phyloP scores from a whole-genome alignment of 2,329 filamentous ascomycete species.

The Fusarium sp. region DNA sequence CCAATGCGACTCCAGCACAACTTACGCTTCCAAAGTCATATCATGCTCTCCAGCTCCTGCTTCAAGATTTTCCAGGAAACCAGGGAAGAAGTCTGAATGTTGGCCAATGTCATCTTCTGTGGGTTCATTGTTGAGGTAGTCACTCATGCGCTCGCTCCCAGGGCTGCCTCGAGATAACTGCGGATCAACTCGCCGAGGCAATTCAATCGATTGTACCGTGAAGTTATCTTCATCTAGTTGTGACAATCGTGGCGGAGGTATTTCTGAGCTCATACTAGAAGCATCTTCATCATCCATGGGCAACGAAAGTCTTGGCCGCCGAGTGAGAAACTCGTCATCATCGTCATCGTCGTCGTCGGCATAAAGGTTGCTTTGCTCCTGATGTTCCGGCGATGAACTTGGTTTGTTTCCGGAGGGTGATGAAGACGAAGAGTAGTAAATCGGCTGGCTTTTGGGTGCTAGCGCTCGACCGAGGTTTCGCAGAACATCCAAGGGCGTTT shows the following conservation, averaged over 20 bases:
- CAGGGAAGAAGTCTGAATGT: conserved; percentile 66
- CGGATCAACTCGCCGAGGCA: conserved; percentile 63
- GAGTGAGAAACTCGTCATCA: conserved; percentile 52
- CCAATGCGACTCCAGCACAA: not conserved
- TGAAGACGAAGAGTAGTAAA: conserved; percentile 62
- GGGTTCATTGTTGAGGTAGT: conserved; percentile 57
- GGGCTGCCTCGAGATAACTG: conserved; percentile 66
- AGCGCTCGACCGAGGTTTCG: conserved; percentile 66
- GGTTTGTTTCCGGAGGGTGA: conserved; percentile 46
- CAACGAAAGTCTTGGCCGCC: conserved; percentile 65
- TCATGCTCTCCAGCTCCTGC: conserved; percentile 54
- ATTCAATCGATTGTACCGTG: conserved; percentile 69
- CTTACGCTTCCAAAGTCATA: conserved; percentile 59
- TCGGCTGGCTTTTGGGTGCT: conserved; percentile 60
- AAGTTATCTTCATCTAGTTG: conserved; percentile 69
- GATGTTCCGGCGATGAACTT: conserved; percentile 46
- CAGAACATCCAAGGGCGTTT: conserved; percentile 66
- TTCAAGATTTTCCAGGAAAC: conserved; percentile 58
- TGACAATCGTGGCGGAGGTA: conserved; percentile 65
- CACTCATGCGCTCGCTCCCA: conserved; percentile 65
- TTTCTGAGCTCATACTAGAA: conserved; percentile 64
- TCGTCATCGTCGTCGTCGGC: conserved; percentile 66
- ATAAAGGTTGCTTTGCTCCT: conserved; percentile 59
- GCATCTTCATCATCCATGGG: conserved; percentile 63
- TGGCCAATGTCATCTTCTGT: conserved; percentile 57